phyloP scores from a whole-genome alignment of 2,329 filamentous ascomycete genomes.

The Nemania sp. region DNA sequence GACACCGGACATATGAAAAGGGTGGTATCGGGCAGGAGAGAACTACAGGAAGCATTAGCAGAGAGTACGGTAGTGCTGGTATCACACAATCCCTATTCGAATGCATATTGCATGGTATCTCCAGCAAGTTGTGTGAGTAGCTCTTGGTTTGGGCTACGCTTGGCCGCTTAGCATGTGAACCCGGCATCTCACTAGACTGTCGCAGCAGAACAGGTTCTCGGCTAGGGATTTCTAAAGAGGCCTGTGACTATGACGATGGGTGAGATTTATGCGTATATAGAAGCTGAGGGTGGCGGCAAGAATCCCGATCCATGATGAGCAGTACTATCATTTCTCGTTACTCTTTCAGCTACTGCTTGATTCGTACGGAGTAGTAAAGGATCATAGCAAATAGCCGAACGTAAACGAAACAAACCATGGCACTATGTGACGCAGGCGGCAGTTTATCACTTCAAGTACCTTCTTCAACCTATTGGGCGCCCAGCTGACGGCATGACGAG shows the following conservation, averaged over 20 bases:
- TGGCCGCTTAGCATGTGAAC: not conserved
- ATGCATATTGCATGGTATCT: constrained; percentile 3
- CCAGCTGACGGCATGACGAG: constrained; percentile 17
- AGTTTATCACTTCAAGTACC: constrained; percentile 2
- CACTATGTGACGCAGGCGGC: constrained; percentile 14
- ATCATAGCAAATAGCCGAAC: constrained; percentile 11
- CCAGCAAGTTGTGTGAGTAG: not conserved
- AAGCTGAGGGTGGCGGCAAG: not conserved
- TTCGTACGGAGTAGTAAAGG: not conserved
- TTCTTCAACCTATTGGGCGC: constrained; percentile 3
- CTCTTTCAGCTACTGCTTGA: not conserved
- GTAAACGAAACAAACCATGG: constrained; percentile 11
- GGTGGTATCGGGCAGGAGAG: not conserved
- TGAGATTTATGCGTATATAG: too few relatives aligned
- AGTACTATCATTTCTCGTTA: not conserved
- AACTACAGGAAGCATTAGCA: not conserved
- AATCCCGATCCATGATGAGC: constrained; percentile 5
- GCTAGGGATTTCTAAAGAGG: not conserved
- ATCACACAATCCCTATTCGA: not conserved
- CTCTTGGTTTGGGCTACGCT: not conserved
- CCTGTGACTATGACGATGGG: not conserved
- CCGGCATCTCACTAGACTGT: not conserved
- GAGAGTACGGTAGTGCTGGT: not conserved
- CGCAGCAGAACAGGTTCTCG: not conserved
- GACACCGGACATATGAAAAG: not conserved